A percentile compares a stretch with the other conserved stretches of the same genome.
phyloP scores from a whole-genome alignment of 805 yeast species.

The Wickerhamiella cacticola region DNA sequence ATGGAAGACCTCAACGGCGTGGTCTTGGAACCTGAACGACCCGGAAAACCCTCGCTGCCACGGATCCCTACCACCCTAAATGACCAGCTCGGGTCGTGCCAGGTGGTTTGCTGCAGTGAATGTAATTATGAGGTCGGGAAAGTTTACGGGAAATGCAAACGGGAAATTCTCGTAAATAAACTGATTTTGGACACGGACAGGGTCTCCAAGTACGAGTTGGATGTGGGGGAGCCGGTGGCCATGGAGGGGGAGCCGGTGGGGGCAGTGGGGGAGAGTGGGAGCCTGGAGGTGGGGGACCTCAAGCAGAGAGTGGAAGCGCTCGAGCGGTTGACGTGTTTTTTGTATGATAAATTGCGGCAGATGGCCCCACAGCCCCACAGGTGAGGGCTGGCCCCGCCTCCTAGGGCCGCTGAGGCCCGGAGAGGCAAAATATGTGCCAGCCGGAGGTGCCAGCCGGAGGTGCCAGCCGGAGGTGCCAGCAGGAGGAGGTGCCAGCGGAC shows the following conservation, averaged over 20 bases:
- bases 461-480: too few relatives aligned
- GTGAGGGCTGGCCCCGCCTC: too few relatives aligned
- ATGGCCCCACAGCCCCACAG: not conserved
- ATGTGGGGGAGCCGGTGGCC: not conserved
- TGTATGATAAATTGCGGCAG: not conserved
- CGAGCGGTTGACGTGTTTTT: constrained; percentile 1
- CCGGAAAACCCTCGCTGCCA: too few relatives aligned
- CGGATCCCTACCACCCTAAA: too few relatives aligned
- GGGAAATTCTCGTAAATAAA: too few relatives aligned
- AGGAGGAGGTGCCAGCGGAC: too few relatives aligned
- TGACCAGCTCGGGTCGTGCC: not conserved
- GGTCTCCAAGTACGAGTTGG: not conserved
- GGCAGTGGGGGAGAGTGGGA: not conserved
- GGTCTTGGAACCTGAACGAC: too few relatives aligned
- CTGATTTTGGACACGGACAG: not conserved
- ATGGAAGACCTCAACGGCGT: too few relatives aligned
- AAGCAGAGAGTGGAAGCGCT: not conserved
- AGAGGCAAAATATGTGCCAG: too few relatives aligned
- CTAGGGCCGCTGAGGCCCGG: too few relatives aligned
- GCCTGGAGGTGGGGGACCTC: not conserved
- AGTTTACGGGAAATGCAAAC: not conserved
- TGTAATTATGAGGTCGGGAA: not conserved
- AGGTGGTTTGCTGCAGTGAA: not conserved
- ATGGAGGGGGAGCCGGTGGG: not conserved
- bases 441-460: too few relatives aligned